Base-by-base conservation (phyloP, 2,329 filamentous ascomycete species). In the Trichophyton schoenleinii region DNA sequence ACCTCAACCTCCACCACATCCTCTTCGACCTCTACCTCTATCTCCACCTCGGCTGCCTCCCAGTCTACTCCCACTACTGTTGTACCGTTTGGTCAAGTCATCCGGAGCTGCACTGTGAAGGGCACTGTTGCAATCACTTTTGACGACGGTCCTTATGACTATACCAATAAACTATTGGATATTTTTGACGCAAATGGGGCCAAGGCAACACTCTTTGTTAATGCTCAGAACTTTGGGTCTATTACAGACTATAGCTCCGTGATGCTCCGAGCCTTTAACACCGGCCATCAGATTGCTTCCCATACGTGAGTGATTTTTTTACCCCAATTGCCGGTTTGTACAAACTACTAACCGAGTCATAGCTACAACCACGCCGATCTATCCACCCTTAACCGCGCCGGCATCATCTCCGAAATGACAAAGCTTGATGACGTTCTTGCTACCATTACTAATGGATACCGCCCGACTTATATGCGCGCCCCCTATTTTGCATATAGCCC, bases 141-240 rank as follows among this genome's bases (percentile, higher is more conserved):
- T 68, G 91, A 95, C 76, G 91, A 96, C 74, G 87, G 86, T 41
- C 91, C 91, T 0, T 91, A 87, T 1, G 74, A 80, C 48, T 80
- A 88, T 72, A 95, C 91, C 1, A 70, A 74, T 55, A 82, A 85
- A 60, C 91, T 96, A 63, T 76, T 91, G 61, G 75, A 83, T 55
- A 75, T 89, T 0, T 78, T 96, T 18, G 76, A 79, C 57, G 77
- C 78, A 31, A 80, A 88, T 69, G 79, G 81, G 61, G 88, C 87
- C 15, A 83, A 79, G 31, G 91, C 90, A 0, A 96, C 91, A 0
- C 92, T 95, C 72, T 96, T 96, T 72, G 81, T 94, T 34, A 95
- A 95, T 67, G 91, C 91, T 9, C 18, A 46, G 46, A 59, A 59
- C 58, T 57, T 18, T 60, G 44, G 22, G 9, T 22, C 7, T 38